Percentiles rank a stretch among this genome's conserved stretches.
These are phyloP conservation scores for Tetrapisispora pingtungensis DNA, from an alignment of 805 yeast genomes.

Conservation along the genomic window DNA sequence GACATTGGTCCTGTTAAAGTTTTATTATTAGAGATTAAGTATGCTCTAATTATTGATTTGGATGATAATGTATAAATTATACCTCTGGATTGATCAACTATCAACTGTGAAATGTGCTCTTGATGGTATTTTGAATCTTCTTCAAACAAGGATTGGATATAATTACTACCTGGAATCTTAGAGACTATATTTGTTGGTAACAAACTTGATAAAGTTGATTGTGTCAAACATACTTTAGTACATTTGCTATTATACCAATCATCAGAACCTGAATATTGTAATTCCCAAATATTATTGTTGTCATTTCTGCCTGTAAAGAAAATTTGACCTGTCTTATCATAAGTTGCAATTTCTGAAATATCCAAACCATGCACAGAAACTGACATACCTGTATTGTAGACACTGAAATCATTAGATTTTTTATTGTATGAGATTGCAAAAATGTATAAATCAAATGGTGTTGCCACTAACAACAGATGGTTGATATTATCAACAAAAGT, in stretches of 20 bases:
- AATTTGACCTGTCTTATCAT: slow-evolving; percentile 61
- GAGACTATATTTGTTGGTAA: slow-evolving; percentile 35
- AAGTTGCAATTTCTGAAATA: slow-evolving; percentile 50
- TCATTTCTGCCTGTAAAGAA: slow-evolving; percentile 77
- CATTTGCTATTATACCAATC: slow-evolving; percentile 83
- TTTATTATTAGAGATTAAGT: slow-evolving; percentile 36
- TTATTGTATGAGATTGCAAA: slow-evolving; percentile 53
- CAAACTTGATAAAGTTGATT: slow-evolving; percentile 45
- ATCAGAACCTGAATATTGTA: slow-evolving; percentile 71
- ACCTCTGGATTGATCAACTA: slow-evolving; percentile 67
- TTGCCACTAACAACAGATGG: slow-evolving; percentile 63
- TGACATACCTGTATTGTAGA: slow-evolving; percentile 74
- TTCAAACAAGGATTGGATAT: slow-evolving; percentile 30
- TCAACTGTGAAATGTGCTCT: slow-evolving; percentile 55
- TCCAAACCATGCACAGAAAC: slow-evolving; percentile 73
- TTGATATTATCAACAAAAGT: slow-evolving; percentile 73
- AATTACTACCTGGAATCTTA: slow-evolving; percentile 30
- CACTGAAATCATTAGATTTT: slow-evolving; percentile 42
- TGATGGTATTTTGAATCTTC: slow-evolving; percentile 30
- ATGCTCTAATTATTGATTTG: slow-evolving; percentile 71
- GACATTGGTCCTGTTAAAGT: slow-evolving; percentile 34
- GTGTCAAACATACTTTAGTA: slow-evolving; percentile 73
- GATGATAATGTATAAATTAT: slow-evolving; percentile 75
- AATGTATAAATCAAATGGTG: slow-evolving; percentile 68
- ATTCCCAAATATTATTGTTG: slow-evolving; percentile 76